phyloP scores from a whole-genome alignment of 1,284 basidiomycete genomes.

The Ceratorhiza oryzae-sativae region DNA sequence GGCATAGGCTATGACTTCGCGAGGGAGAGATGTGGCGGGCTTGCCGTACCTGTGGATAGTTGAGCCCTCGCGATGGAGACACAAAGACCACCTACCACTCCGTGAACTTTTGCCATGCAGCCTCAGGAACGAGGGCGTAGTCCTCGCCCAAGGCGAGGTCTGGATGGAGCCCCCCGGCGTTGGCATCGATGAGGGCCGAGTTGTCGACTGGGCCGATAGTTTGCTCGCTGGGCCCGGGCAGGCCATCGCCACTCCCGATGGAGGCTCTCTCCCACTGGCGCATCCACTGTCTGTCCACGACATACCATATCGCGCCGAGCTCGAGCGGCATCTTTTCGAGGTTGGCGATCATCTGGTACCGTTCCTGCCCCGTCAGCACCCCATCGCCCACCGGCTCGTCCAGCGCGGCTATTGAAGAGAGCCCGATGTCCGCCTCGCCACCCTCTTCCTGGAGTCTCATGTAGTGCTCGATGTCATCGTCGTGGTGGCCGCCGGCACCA shows the following conservation, averaged over 20 bases:
- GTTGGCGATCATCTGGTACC: conserved; percentile 58
- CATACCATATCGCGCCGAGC: conserved; percentile 77
- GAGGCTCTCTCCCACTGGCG: conserved; percentile 75
- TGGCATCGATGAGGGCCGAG: conserved; percentile 61
- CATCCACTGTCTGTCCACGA: conserved; percentile 76
- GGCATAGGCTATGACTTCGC: conserved; percentile 71
- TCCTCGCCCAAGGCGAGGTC: conserved; percentile 61
- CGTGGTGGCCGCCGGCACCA: conserved; percentile 51
- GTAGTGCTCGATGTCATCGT: conserved; percentile 67
- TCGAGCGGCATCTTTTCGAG: conserved; percentile 60
- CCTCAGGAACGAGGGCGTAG: conserved; percentile 78
- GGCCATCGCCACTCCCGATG: conserved; percentile 55
- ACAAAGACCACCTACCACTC: conserved; percentile 62
- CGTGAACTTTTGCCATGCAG: conserved; percentile 74
- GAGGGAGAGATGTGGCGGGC: conserved; percentile 62
- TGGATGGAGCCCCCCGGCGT: conserved; percentile 44
- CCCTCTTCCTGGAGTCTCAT: conserved; percentile 71
- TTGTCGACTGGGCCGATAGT: conserved; percentile 81
- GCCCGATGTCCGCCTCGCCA: conserved; percentile 26
- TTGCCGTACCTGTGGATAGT: conserved; percentile 69
- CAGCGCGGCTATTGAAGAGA: conserved; percentile 11
- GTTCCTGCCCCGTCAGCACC: conserved; percentile 55
- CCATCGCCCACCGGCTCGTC: conserved; percentile 45
- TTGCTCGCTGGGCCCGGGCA: conserved; percentile 16
- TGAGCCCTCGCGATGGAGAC: conserved; percentile 34